phyloP scores from a whole-genome alignment of 2,329 filamentous ascomycete genomes.

The Bipolaris oryzae region DNA sequence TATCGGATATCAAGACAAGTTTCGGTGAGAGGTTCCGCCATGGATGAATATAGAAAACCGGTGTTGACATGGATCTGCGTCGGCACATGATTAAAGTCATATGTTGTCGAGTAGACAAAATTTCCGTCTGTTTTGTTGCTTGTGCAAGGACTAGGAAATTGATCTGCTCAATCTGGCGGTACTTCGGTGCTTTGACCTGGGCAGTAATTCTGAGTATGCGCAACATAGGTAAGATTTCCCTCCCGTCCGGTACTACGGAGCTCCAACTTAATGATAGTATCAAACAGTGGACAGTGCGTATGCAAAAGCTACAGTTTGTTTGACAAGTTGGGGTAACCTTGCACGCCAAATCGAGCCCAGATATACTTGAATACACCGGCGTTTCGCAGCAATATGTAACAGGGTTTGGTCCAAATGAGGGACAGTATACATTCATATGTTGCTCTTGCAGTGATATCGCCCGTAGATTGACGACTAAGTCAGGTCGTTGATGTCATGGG shows the following conservation, averaged over 20 bases:
- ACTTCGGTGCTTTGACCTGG: neutral
- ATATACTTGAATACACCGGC: neutral
- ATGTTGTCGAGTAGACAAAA: neutral
- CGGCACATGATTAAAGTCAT: neutral
- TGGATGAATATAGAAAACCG: neutral
- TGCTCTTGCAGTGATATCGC: slow-evolving; percentile 13
- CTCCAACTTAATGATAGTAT: neutral
- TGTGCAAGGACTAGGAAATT: neutral
- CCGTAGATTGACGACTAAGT: slow-evolving; percentile 20
- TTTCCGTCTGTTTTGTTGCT: neutral
- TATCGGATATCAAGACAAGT: neutral
- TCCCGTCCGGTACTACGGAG: neutral
- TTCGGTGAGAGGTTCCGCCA: slow-evolving; percentile 1
- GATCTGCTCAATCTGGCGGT: slow-evolving; percentile 1
- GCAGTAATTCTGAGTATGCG: neutral
- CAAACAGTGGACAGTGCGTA: neutral
- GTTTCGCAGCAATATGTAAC: slow-evolving; percentile 7
- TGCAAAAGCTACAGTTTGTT: neutral
- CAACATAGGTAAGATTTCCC: neutral
- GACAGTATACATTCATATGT: slow-evolving; percentile 19
- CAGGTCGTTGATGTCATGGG: slow-evolving; percentile 15
- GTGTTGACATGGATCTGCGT: neutral
- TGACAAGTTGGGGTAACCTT: neutral
- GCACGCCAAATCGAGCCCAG: slow-evolving; percentile 4
- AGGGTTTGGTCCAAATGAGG: slow-evolving; percentile 20